Base-by-base conservation (phyloP, 2,329 filamentous ascomycete genomes). In the Keithomyces neogunnii region DNA sequence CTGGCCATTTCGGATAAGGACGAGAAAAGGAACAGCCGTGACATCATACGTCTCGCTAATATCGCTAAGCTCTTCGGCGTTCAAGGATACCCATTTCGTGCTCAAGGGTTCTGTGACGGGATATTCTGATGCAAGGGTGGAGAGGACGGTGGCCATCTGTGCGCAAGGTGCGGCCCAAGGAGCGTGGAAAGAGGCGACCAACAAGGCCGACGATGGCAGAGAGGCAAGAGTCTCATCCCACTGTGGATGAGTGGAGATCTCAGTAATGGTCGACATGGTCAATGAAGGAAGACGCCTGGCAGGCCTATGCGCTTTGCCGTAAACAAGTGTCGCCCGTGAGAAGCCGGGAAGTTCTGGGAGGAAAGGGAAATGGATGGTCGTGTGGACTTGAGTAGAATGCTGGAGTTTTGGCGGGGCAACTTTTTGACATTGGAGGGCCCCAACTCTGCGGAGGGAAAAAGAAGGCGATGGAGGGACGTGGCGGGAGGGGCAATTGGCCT, bases 151-250 rank as follows among this genome's bases (percentile, higher is more conserved):
- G 59, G 81, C 82, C 91, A 97, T 97, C 72, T 96, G 90, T 56
- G 88, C 84, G 76, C 93, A 97, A 45, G 93, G 93, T 53, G 90
- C 90, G 32, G 93, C 93, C 93, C 93, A 99, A 58, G 91, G 88
- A 26, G 93, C 90, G 69, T 97, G 88, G 77, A 99, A 99, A 67
- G 91, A 96, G 65, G 95, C 82, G 63, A 96, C 78, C 56, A 92
- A 77, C 54, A 96, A 81, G 13, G 87, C 82, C 13, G 84, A 79
- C 2, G 85, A 65, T 9, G 88, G 80, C 11, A 91, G 76, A 42
- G 81, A 76, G 56, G 77, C 74, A 56, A 88, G 74, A 64, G 86
- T 78, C 58, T 81, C 72, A 58, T 84, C 75, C 83, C 93, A 96
- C 61, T 84, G 82, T 59, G 78, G 73, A 62, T 89, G 82, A 60